Percentiles rank a stretch among this genome's conserved stretches.
These are phyloP conservation scores for Pseudogymnoascus sp. DNA, from an alignment of 2,329 filamentous ascomycete genomes.

Conservation along the genomic window DNA sequence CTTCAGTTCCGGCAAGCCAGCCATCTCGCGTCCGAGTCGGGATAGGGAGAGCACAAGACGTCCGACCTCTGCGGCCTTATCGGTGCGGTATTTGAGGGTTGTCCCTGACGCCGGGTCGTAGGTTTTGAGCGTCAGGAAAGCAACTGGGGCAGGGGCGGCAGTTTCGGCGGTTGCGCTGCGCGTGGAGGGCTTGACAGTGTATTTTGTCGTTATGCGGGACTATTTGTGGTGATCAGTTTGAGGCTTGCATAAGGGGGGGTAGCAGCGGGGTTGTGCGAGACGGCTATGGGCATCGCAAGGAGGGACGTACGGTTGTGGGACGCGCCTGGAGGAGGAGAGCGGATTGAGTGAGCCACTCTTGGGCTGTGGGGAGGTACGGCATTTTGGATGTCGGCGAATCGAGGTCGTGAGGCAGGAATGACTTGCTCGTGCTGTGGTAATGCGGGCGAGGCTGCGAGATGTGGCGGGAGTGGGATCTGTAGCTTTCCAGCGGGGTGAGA, in stretches of 20 bases:
- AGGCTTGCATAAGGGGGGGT: conserved; percentile 15
- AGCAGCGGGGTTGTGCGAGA: conserved; percentile 5
- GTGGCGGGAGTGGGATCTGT: conserved; percentile 2
- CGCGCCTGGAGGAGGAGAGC: conserved; percentile 78
- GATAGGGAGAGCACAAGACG: conserved; percentile 72
- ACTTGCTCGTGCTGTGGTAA: not conserved
- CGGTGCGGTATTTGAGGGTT: conserved; percentile 84
- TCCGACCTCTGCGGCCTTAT: conserved; percentile 84
- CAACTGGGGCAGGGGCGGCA: conserved; percentile 45
- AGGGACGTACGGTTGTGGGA: conserved; percentile 65
- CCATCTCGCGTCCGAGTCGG: conserved; percentile 64
- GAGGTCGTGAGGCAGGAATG: not conserved
- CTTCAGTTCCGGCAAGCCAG: conserved; percentile 42
- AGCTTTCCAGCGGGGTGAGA: conserved; percentile 8
- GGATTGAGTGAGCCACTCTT: conserved; percentile 90
- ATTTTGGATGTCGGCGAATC: conserved; percentile 43
- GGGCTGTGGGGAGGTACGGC: conserved; percentile 74
- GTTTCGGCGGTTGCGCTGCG: conserved; percentile 22
- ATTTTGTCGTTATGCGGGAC: conserved; percentile 90
- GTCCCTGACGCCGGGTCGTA: conserved; percentile 78
- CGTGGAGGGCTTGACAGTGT: conserved; percentile 57
- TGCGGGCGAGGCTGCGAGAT: not conserved
- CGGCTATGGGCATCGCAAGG: conserved; percentile 8
- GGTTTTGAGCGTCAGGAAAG: conserved; percentile 77
- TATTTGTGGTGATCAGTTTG: conserved; percentile 33